Evolutionary conservation across 192 early-diverging fungal genomes (phyloP).

Genomic region (Jimgerdemannia lactiflua): DNA sequence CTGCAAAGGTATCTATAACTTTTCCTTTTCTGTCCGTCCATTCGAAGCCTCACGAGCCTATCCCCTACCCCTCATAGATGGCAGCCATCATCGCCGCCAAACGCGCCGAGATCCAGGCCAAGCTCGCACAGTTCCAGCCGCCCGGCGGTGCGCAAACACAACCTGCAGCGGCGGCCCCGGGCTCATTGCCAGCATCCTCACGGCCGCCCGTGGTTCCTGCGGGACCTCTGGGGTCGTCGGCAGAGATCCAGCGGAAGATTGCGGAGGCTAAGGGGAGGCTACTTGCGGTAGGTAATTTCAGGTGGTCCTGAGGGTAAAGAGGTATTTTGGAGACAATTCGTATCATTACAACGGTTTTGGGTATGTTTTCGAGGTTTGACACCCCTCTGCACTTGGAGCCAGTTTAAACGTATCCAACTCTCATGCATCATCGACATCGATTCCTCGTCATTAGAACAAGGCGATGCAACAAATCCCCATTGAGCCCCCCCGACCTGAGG

Average conservation of each 20-base stretch:
- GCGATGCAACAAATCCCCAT: slow-evolving; percentile 3
- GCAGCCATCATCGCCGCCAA: slow-evolving; percentile 30
- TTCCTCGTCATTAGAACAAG: neutral
- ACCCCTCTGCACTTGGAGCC: neutral
- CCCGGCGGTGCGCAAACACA: slow-evolving; percentile 16
- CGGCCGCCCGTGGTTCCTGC: slow-evolving; percentile 42
- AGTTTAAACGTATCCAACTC: no score
- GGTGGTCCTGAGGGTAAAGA: neutral
- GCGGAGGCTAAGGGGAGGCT: slow-evolving; percentile 39
- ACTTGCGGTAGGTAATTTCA: neutral
- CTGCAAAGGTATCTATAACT: neutral
- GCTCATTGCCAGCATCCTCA: slow-evolving; percentile 21
- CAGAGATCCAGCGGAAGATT: slow-evolving; percentile 48
- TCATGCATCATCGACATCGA: neutral
- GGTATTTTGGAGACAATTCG: neutral
- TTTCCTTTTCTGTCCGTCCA: neutral
- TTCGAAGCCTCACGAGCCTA: neutral
- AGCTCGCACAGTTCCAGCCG: slow-evolving; percentile 56
- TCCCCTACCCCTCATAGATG: neutral
- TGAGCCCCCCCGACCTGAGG: neutral
- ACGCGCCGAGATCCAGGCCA: slow-evolving; percentile 61
- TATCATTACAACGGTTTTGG: neutral
- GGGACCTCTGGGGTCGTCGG: slow-evolving; percentile 4
- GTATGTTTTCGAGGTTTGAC: neutral
- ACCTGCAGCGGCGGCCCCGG: slow-evolving; percentile 16